These are phyloP conservation scores for Penicillium macrosclerotiorum DNA, from an alignment of 495 filamentous ascomycete species.

Conservation along the genomic window DNA sequence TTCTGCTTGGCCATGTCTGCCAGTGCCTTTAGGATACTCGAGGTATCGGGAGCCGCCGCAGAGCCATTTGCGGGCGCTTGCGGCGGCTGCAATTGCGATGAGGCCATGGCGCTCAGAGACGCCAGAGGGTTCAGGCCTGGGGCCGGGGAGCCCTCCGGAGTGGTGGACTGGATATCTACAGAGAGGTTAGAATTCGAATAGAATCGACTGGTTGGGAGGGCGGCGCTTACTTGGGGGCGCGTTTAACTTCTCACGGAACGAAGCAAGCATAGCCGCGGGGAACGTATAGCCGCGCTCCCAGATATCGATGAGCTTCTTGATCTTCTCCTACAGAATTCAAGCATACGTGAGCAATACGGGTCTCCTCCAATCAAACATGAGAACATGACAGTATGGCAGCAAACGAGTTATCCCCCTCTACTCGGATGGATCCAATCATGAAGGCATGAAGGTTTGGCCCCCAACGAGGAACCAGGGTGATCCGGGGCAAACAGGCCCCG, in stretches of 20 bases:
- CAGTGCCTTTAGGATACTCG: conserved; percentile 75
- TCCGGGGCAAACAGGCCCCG: conserved; percentile 5
- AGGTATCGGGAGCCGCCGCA: conserved; percentile 55
- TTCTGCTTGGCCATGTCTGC: conserved; percentile 85
- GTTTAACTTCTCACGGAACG: conserved; percentile 82
- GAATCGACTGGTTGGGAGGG: background rate
- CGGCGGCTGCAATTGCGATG: background rate
- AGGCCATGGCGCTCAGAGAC: conserved; percentile 24
- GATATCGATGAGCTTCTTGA: conserved; percentile 92
- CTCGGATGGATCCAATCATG: too few species aligned
- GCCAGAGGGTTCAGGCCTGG: conserved; percentile 47
- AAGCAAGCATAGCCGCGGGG: conserved; percentile 73
- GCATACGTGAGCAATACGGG: conserved; percentile 50
- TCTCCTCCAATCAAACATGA: conserved; percentile 21
- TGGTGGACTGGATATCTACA: conserved; percentile 67
- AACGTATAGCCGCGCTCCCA: conserved; percentile 97
- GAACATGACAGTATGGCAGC: too few species aligned
- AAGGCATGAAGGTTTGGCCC: too few species aligned
- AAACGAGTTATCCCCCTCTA: too few species aligned
- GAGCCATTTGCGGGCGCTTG: conserved; percentile 26
- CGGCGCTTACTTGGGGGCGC: conserved; percentile 61
- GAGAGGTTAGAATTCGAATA: conserved; percentile 17
- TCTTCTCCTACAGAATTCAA: conserved; percentile 77
- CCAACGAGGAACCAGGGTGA: conserved; percentile 4
- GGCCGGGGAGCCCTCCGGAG: conserved; percentile 76